Evolutionary conservation across 1,284 basidiomycete species (phyloP), one percentile per base, ranked within the genome.

Genomic region (Rhodotorula sp.): DNA sequence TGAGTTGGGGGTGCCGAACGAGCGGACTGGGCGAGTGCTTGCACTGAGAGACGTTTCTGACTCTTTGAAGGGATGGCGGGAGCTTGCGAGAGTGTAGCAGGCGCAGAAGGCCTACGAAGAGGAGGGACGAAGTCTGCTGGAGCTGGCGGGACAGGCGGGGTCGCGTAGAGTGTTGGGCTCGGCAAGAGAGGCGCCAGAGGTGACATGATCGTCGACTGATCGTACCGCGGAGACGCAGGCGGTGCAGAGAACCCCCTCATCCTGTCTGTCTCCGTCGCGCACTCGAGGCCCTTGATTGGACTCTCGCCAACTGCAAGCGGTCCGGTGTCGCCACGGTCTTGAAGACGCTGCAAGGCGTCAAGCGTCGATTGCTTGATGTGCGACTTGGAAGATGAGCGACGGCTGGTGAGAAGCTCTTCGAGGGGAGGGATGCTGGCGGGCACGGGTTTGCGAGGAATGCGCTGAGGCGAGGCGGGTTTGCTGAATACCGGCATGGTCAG

Each of bases 391-490:
- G 62, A n/a, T 1, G 62, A 3, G 11, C n/a, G 24, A 2, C 18
- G 22, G 4, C 28, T 10, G 24, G 2, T 15, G 47, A 47, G 52
- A 22, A 56, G 58, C 28, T 55, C 34, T 15, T 56, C 62, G 24
- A 40, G n/a, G 22, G 47, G 54, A 22, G 30, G 24, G 40, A 64
- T 34, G 9, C 26, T 40, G 16, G 57, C 47, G 10, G 68, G 64
- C 20, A 62, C 64, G 15, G 68, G 68, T 30, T 69, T 69, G 50
- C 68, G 63, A 9, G 55, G 28, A 56, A 69, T 48, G 20, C 48
- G 46, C 10, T 54, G 48, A 28, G 58, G 62, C 4, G 63, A 48
- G 2, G 40, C 18, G 6, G 47, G 11, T 8, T 54, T 64, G 34
- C 4, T 3, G 4, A 10, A 16, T 1, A 15, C 18, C 0, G 59